Evolutionary conservation across 495 filamentous ascomycete genomes (phyloP).

Genomic region (Entonaema liquescens): DNA sequence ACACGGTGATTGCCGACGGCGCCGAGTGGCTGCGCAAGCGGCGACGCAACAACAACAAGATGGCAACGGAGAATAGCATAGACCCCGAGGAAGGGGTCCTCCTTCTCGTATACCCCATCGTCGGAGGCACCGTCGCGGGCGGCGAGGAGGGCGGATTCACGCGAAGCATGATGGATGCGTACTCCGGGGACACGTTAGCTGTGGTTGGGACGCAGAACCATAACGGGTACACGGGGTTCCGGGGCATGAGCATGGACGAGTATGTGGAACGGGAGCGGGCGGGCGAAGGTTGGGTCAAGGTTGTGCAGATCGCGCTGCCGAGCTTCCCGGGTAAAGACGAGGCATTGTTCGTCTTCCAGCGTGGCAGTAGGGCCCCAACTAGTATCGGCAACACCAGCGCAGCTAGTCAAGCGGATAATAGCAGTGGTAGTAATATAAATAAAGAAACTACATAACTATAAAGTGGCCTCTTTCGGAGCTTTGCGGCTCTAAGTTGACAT

Average conservation of each 20-base stretch:
- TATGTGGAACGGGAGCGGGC: conserved; percentile 60
- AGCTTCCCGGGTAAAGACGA: conserved; percentile 66
- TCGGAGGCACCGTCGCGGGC: conserved; percentile 51
- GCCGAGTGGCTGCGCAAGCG: conserved; percentile 50
- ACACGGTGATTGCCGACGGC: conserved; percentile 62
- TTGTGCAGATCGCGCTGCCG: conserved; percentile 59
- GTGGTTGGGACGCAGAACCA: conserved; percentile 71
- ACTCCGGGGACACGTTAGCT: conserved; percentile 64
- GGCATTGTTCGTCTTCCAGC: conserved; percentile 60
- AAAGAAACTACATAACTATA: conserved; percentile 15
- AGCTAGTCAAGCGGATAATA: background rate
- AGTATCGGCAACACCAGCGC: background rate
- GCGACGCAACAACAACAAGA: background rate
- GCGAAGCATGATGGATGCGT: conserved; percentile 58
- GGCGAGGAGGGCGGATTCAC: conserved; percentile 59
- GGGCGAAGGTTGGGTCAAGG: conserved; percentile 48
- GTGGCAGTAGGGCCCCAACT: conserved; percentile 41
- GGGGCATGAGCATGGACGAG: conserved; percentile 60
- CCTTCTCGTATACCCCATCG: conserved; percentile 69
- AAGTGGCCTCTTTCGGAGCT: background rate
- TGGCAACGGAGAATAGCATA: conserved; percentile 9
- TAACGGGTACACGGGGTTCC: conserved; percentile 71
- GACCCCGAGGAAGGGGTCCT: conserved; percentile 58
- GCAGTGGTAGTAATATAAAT: conserved; percentile 5
- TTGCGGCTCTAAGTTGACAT: background rate